These are phyloP conservation scores for Lactuca saligna DNA, from an alignment of 129 eudicot genomes.

Conservation along the genomic window DNA sequence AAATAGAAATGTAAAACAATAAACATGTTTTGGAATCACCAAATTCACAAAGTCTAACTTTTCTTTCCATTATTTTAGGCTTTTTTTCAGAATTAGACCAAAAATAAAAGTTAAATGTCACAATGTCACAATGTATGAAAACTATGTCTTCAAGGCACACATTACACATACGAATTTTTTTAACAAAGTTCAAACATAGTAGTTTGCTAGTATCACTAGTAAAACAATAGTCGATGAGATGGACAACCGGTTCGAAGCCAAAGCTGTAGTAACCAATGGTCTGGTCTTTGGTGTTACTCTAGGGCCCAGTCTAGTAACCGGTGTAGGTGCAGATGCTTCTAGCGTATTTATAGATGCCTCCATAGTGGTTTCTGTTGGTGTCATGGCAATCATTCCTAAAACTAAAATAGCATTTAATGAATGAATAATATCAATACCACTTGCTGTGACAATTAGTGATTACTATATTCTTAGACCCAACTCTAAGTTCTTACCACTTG, in stretches of 20 bases:
- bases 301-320: background rate
- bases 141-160: background rate
- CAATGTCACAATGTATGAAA: background rate
- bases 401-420: conserved; percentile 18
- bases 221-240: conserved; percentile 18
- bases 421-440: background rate
- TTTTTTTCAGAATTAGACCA: background rate
- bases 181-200: conserved; percentile 17
- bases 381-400: conserved; percentile 34
- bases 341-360: conserved; percentile 7
- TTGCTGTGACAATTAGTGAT: background rate
- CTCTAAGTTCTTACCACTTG: conserved; percentile 33
- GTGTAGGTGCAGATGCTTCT: conserved; percentile 17
- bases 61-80: too few relatives aligned
- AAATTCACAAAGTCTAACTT: too few relatives aligned
- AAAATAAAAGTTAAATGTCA: background rate
- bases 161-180: background rate
- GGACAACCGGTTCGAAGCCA: conserved; percentile 33
- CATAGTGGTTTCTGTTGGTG: conserved; percentile 11
- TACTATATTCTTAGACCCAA: too few relatives aligned
- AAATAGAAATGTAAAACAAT: too few relatives aligned
- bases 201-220: conserved; percentile 20
- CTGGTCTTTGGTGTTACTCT: conserved; percentile 17
- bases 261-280: conserved; percentile 39
- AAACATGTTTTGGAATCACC: too few relatives aligned